Conservation (phyloP, 2,329 filamentous ascomycete genomes). For the Monilinia fructigena region DNA sequence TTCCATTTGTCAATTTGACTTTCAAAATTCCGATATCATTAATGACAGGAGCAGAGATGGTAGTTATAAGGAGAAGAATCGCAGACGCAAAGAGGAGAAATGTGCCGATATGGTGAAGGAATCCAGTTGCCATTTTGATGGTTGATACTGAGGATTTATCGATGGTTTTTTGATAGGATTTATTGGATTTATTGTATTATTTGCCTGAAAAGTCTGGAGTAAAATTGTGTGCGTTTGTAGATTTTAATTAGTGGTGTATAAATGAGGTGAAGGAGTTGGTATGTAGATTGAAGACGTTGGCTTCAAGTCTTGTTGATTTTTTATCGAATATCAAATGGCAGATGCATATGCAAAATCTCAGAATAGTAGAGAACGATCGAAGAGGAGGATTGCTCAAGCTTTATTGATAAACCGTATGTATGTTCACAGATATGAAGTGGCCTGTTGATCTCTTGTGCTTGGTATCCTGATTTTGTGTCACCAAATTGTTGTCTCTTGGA, state of each 20-base stretch:
- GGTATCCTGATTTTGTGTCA: no score
- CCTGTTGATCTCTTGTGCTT: no score
- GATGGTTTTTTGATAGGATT: background rate
- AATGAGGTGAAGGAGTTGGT: no score
- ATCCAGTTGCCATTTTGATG: conserved; percentile 36
- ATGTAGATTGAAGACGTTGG: background rate
- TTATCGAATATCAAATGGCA: background rate
- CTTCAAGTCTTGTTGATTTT: background rate
- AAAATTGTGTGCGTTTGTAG: background rate
- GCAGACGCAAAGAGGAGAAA: conserved; percentile 55
- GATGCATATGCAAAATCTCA: no score
- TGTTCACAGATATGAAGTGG: no score
- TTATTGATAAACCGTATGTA: no score
- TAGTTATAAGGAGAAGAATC: conserved; percentile 57
- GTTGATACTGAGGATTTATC: background rate
- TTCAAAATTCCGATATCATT: conserved; percentile 54
- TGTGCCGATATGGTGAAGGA: conserved; percentile 56
- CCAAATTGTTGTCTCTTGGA: no score
- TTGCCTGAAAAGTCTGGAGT: background rate
- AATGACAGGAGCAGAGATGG: conserved; percentile 59
- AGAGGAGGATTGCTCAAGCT: no score
- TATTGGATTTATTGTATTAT: background rate
- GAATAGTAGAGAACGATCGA: no score
- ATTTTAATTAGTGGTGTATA: no score
- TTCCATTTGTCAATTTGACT: conserved; percentile 47